Evolutionary conservation across 768 basidiomycete species (phyloP), one percentile per base, ranked within the genome.

Genomic region (Tulasnella sp.): DNA sequence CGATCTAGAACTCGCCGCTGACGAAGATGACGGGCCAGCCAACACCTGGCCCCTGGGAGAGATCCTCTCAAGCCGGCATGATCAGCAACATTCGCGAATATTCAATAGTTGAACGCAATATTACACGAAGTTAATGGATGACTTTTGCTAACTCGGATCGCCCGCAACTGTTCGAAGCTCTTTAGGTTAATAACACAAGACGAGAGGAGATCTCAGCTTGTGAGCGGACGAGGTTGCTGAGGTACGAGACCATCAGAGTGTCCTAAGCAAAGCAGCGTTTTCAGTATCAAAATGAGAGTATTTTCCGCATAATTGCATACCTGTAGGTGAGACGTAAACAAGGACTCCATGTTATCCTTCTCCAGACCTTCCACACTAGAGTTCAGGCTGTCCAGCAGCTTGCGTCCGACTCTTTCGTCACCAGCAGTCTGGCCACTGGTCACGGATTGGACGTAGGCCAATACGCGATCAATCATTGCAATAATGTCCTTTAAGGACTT

Each of bases 21-120:
- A 80, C 42, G 82, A 81, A 71, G 79, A 84, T n/a, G 82, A 85
- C 15, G 92, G 90, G 0, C 95, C 96, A 5, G 91, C 92, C 48
- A 95, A 91, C 81, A 98, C 94, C 20, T 99, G 97, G 97, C 98
- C 97, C 0, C 84, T 99, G 26, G 96, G 96, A 23, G 98, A 99
- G 85, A 92, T 99, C 55, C 87, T 99, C 39, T 91, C 92, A 46
- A 89, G 90, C 55, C 87, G 98, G 78, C 98, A 99, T 84, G 97
- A 98, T 85, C 85, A 95, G 82, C 94, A 96, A 84, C 97, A 99
- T 85, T 96, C 95, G 67, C 88, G 96, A 79, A 95, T 99, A 80
- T 99, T 99, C 87, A 99, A 99, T 85, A 81, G 80, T 72, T 83
- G 73, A 77, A 23, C 35, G 40, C 35, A 48, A 26, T 42, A 26